Base-by-base conservation (phyloP, 768 basidiomycete genomes). In the Tulasnella sp. region DNA sequence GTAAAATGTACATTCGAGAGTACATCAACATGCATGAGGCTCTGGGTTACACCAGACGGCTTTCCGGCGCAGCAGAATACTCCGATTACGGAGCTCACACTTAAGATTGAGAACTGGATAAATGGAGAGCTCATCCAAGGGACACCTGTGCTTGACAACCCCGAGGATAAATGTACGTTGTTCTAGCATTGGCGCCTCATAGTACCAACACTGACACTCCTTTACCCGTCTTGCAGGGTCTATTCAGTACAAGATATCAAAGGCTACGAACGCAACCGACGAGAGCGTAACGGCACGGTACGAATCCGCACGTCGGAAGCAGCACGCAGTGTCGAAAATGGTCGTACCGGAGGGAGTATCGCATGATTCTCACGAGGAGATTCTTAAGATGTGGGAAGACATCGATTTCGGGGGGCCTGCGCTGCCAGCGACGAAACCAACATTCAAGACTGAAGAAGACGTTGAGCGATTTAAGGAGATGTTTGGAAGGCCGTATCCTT, bases 11-110 rank as follows among this genome's bases (percentile, higher is more conserved):
- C 78, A 0, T 82, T 84, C 65, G 84, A 87, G 66, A 84, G 84
- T 5, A 67, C 67, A 50, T 74, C 77, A 0, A 65, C 72, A 17
- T 69, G 74, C 19, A 70, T 91, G 68, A 76, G 79, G 17, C 75
- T 86, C 2, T 90, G 80, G 76, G 78, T 89, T 10, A 78, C 86
- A 68, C 87, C 85, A 17, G 67, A 70, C n/a, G 70, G 69, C 8
- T 23, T 2, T 23, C 56, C 43, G 23, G 62, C 64, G 0, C 69
- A 74, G 55, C 74, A 71, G 7, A 64, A 67, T 11, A 65, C 67
- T 41, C 82, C 83, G 1, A 77, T 88, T 27, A 74, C 76, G 24
- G 81, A 86, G 69, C 69, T 92, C 23, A 73, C 75, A 23, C 73
- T 89, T n/a, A 70, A 65, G 2, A 68, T 77, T 27, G 66, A 64